A percentile compares a stretch with the other conserved stretches of the same genome.
phyloP scores from a whole-genome alignment of 352 stramenopile genomes.

The Pythium rishiriense region DNA sequence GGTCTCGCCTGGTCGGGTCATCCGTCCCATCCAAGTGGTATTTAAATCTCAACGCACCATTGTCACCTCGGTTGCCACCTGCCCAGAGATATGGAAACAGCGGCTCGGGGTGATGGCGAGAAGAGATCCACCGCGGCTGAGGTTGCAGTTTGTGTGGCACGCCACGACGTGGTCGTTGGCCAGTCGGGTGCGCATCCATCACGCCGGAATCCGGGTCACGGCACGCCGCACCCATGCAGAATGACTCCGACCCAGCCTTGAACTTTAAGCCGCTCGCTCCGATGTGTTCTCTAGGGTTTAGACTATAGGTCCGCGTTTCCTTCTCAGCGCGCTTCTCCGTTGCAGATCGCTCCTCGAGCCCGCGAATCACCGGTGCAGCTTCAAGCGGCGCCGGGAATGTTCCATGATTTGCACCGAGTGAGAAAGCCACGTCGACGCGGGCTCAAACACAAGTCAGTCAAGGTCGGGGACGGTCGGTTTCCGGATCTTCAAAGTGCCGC shows the following conservation, averaged over 20 bases:
- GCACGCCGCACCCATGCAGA: not conserved
- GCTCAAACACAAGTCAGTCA: not conserved
- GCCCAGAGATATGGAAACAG: no score
- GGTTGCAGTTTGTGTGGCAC: conserved; percentile 6
- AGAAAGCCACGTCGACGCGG: conserved; percentile 19
- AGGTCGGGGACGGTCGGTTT: conserved; percentile 10
- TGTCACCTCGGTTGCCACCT: no score
- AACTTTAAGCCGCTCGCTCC: not conserved
- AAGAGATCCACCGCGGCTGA: not conserved
- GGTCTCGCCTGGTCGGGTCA: not conserved
- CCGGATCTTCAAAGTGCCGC: conserved; percentile 22
- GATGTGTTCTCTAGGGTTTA: not conserved
- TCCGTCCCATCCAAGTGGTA: not conserved
- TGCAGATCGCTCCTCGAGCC: conserved; percentile 4
- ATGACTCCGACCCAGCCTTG: not conserved
- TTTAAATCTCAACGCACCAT: no score
- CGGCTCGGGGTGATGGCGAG: no score
- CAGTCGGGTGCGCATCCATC: conserved; percentile 13
- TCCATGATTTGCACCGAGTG: conserved; percentile 12
- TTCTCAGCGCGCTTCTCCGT: not conserved
- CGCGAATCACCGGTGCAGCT: not conserved
- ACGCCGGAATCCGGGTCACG: conserved; percentile 16
- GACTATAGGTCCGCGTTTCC: conserved; percentile 9
- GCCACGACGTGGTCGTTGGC: not conserved
- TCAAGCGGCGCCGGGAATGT: conserved; percentile 13